Conservation (phyloP, 495 filamentous ascomycete species). For the Bombardia bombarda region DNA sequence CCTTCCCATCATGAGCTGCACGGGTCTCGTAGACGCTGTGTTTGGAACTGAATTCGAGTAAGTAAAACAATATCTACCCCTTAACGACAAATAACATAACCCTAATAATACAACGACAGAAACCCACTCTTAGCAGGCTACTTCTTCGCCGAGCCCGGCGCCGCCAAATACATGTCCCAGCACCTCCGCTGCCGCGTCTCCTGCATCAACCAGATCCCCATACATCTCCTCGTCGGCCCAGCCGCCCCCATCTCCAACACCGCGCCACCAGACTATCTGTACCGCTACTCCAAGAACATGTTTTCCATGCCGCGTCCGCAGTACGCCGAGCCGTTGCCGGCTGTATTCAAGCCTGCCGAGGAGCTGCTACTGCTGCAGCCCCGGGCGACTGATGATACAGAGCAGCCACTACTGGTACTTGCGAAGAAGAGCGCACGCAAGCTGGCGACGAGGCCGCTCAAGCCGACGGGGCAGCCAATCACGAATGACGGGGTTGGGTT, state of each 20-base stretch:
- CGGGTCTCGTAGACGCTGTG: conserved; percentile 10
- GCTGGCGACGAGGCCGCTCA: conserved; percentile 21
- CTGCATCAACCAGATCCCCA: conserved; percentile 45
- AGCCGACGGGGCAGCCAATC: conserved; percentile 25
- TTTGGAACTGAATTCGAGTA: conserved; percentile 8
- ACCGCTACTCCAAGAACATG: conserved; percentile 29
- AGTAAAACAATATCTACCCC: neutral
- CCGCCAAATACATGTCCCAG: conserved; percentile 46
- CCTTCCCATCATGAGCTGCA: conserved; percentile 8
- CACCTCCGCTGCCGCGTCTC: conserved; percentile 39
- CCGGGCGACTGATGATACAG: neutral
- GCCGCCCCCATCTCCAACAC: conserved; percentile 24
- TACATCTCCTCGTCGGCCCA: conserved; percentile 38
- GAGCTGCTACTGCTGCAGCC: neutral
- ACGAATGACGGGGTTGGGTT: conserved; percentile 36
- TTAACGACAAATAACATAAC: neutral
- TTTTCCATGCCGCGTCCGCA: conserved; percentile 38
- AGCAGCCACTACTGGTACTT: neutral
- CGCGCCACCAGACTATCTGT: conserved; percentile 9
- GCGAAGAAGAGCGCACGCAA: neutral
- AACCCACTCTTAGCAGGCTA: conserved; percentile 37
- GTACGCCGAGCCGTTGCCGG: conserved; percentile 14
- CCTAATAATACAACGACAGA: conserved; percentile 11
- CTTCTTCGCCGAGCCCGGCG: conserved; percentile 36
- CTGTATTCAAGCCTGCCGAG: neutral